Conservation (phyloP, 805 yeast species). For the Candida glaebosa region DNA sequence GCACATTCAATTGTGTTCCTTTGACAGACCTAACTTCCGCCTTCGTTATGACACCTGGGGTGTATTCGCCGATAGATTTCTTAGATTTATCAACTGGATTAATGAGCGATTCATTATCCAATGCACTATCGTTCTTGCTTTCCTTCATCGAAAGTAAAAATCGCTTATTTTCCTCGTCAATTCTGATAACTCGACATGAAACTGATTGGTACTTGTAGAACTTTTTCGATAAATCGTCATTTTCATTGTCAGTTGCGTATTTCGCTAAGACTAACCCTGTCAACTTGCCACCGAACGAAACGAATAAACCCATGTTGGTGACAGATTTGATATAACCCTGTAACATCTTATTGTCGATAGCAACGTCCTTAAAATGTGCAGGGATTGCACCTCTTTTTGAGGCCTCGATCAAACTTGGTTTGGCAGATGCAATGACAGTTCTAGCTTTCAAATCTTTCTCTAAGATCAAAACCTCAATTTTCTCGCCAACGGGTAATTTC, state of each 20-base stretch:
- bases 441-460: constrained; percentile 63
- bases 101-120: constrained; percentile 29
- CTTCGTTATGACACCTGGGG: constrained; percentile 58
- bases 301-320: constrained; percentile 79
- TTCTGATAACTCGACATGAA: constrained; percentile 58
- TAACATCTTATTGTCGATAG: constrained; percentile 38
- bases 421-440: constrained; percentile 60
- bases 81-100: constrained; percentile 62
- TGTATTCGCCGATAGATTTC: constrained; percentile 46
- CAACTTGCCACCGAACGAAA: constrained; percentile 73
- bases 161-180: constrained; percentile 67
- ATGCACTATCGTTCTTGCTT: constrained; percentile 14
- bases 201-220: constrained; percentile 71
- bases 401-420: constrained; percentile 63
- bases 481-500: constrained; percentile 58
- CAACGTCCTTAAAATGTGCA: constrained; percentile 53
- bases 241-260: constrained; percentile 54
- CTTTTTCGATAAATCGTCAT: constrained; percentile 48
- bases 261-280: constrained; percentile 82
- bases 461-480: constrained; percentile 59
- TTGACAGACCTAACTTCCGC: constrained; percentile 62
- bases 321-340: constrained; percentile 77
- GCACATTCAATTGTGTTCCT: constrained; percentile 70
- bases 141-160: constrained; percentile 63
- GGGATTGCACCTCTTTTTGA: constrained; percentile 58